Evolutionary conservation across 352 stramenopile genomes (phyloP), one percentile per base, ranked within the genome.

Genomic region (Pythium myriotylum): DNA sequence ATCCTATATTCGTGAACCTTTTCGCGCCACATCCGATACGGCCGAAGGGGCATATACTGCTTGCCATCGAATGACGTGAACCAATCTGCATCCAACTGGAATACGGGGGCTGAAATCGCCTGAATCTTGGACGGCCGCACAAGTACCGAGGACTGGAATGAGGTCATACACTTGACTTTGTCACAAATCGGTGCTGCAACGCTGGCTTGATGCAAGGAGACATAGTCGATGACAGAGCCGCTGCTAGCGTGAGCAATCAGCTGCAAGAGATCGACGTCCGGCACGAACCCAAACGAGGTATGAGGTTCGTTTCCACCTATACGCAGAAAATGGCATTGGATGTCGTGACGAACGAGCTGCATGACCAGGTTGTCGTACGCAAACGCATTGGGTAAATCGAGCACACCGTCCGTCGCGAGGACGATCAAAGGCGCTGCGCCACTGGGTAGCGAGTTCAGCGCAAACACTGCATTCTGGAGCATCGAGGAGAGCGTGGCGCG

Each of bases 1-100:
- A 96, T 94, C 7, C 85, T 82, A 62, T 94, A 96, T 58, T 96
- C 87, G 52, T 94, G 86, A 20, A 96, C 80, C 20, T 94, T 94
- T 65, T 96, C 77, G 24, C 87, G 87, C 79, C 86, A 96, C 78
- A 96, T 80, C 1, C 84, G 82, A 55, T 94, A 94, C 3, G 87
- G 86, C 35, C 80, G 82, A 37, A 94, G 62, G 9, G 85, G 78
- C 33, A 89, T 59, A 26, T 91, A 67, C 10, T 79, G 89, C 13
- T 46, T 66, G 6, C 76, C 76, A 46, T 92, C 83, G 54, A 88
- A 92, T 17, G 81, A 88, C 19, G 82, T 84, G 54, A 74, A 91
- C 59, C 84, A 83, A 45, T 83, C 76, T 33, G 84, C 73, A 40
- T 91, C 74, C 16, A 94, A 54, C 48, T 86, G 86, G 19, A 94